A percentile compares a stretch with the other conserved stretches of the same genome.
Conservation (phyloP, 108 stramenopile genomes). For the Skeletonema marinoi region DNA sequence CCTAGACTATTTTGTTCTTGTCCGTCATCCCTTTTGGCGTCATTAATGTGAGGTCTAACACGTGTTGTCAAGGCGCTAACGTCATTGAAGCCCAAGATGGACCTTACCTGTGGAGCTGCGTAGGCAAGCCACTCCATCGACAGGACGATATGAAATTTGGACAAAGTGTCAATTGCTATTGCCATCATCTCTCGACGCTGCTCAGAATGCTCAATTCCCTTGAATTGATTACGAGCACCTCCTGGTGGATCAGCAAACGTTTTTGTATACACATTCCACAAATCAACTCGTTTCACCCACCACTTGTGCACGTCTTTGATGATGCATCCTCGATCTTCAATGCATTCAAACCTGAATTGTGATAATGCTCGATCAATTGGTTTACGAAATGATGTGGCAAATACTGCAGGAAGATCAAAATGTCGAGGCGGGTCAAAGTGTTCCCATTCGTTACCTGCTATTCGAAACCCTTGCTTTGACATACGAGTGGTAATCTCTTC, state of each 20-base stretch:
- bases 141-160: conserved; percentile 74
- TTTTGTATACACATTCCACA: conserved; percentile 77
- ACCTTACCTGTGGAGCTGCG: conserved; percentile 53
- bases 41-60: conserved; percentile 71
- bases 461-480: conserved; percentile 45
- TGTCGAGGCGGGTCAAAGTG: conserved; percentile 60
- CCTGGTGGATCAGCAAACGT: conserved; percentile 62
- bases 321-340: conserved; percentile 79
- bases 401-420: conserved; percentile 77
- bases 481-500: conserved; percentile 59
- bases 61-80: conserved; percentile 64
- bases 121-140: conserved; percentile 86
- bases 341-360: conserved; percentile 86
- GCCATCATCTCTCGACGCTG: conserved; percentile 54
- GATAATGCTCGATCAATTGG: conserved; percentile 83
- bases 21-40: conserved; percentile 75
- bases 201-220: conserved; percentile 21
- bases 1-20: conserved; percentile 74
- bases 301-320: conserved; percentile 65
- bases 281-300: conserved; percentile 70
- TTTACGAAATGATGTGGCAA: conserved; percentile 80
- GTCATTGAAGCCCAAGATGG: conserved; percentile 73
- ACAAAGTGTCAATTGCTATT: conserved; percentile 67
- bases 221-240: conserved; percentile 35
- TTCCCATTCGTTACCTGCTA: conserved; percentile 87